These are phyloP conservation scores for Parvularia atlantis DNA, from an alignment of 78 protist species.

Conservation along the genomic window DNA sequence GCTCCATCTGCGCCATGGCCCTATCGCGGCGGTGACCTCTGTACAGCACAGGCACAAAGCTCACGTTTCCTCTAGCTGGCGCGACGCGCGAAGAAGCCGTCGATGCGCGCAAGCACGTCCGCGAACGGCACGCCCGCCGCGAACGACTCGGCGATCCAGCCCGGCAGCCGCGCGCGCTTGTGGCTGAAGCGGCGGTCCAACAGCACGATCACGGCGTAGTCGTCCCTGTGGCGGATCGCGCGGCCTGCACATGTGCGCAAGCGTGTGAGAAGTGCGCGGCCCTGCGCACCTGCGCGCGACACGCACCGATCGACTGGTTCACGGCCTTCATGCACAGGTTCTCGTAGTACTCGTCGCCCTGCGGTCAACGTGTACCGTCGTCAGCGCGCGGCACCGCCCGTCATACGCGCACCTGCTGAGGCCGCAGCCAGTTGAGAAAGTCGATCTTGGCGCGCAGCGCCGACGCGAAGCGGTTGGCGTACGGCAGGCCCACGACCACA, in stretches of 20 bases:
- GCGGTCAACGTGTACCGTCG: too few relatives aligned
- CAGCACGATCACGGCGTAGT: constrained; percentile 63
- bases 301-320: constrained; percentile 73
- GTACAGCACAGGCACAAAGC: not conserved
- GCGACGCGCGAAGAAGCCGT: not conserved
- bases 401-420: not conserved
- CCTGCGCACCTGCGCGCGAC: not conserved
- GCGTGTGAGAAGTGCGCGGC: not conserved
- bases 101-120: not conserved
- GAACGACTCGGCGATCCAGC: not conserved
- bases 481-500: constrained; percentile 72
- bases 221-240: constrained; percentile 60
- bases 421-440: not conserved
- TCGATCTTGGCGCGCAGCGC: constrained; percentile 34
- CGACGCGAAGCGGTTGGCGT: constrained; percentile 39
- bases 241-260: constrained; percentile 3
- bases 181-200: too few relatives aligned
- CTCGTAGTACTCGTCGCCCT: constrained; percentile 31
- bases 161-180: not conserved
- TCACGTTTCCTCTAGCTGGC: not conserved
- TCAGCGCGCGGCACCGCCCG: too few relatives aligned
- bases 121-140: not conserved
- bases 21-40: too few relatives aligned
- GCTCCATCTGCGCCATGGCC: too few relatives aligned
- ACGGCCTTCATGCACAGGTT: constrained; percentile 75